Evolutionary conservation across 139 green algal genomes (phyloP), one percentile per base, ranked within the genome.

Genomic region (Chlorella sorokiniana): DNA sequence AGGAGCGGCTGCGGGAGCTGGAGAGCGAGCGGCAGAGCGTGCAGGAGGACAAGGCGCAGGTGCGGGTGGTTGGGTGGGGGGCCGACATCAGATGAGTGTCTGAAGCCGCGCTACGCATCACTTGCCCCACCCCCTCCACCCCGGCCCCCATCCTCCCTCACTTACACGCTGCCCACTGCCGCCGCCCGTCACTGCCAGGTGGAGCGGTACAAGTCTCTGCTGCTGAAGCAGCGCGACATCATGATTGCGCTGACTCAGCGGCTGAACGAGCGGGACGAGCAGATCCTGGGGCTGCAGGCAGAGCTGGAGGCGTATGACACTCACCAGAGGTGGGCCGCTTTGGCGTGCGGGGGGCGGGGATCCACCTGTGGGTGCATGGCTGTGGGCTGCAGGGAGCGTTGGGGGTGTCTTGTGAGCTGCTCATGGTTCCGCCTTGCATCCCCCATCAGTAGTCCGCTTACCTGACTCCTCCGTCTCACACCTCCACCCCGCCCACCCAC

Each of bases 181-280:
- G 11, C 70, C 45, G n/a, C 44, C 45, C 31, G 5, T 11, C 70
- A 22, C 41, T 56, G 62, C 9, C 79, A 92, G 86, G 93, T 95
- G n/a, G 95, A 96, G 72, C 85, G 92, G 27, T 97, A 98, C 88
- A 97, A 97, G 90, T 83, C 90, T 71, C 93, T 99, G 77, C 91
- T 98, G 84, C 76, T 98, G 52, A 98, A 98, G 89, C 96, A 99
- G 93, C 90, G 96, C 6, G 95, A 99, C 92, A 98, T 99, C 89
- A 99, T 99, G 96, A 97, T 97, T n/a, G 94, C 92, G 5, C 93
- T 99, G 41, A 98, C 96, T 9, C 89, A 90, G 25, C 90, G 95
- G 4, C 90, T 99, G 42, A 95, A 95, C 62, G 94, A 99, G 85
- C 87, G 96, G 5, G 96, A 99, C 64, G 95, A 97, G 83, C 92